Base-by-base conservation (phyloP, 148 eudicot genomes). In the Silene conica region DNA sequence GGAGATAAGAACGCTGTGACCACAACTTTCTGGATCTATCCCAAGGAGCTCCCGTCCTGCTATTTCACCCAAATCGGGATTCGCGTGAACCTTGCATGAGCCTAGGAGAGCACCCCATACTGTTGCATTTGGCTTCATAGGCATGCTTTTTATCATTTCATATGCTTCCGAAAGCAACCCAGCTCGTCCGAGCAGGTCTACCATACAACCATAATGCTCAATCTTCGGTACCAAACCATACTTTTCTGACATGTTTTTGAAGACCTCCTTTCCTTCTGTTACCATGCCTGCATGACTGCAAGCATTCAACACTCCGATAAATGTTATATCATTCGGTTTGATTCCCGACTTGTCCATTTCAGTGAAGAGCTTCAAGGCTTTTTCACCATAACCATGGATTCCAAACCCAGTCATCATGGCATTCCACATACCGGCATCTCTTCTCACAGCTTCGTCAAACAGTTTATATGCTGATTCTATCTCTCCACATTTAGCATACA, bases 191-290 rank as follows among this genome's bases (percentile, higher is more conserved):
- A 83, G 83, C 52, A 85, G 79, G 72, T 90, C 91, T 22, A 87
- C 86, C 80, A 87, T 76, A 65, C 89, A 86, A n/a, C 91, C 87
- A 76, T 87, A 87, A 64, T 90, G 91, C 82, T 86, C 95, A 74
- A 83, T 73, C 71, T 77, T 80, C 18, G 91, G 82, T 25, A 68
- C 25, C 73, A 89, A 64, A 25, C 74, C 66, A 64, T 86, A 82
- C 22, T 74, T 76, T 54, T 77, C 52, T 6, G 63, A 50, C 90
- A 86, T 86, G 65, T 65, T 54, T 7, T 74, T 59, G 62, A 88
- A 88, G 66, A 77, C 41, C 50, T 58, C 56, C 38, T 66, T 80
- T 28, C 83, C 83, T 77, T 83, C 77, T 11, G 20, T 25, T 54
- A 80, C 74, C 78, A 77, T 70, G 25, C 86, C 83, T 14, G 86